A percentile compares a stretch with the other conserved stretches of the same genome.
Evolutionary conservation across 176 grass and related monocot species (phyloP).

Genomic region (Canna indica): DNA sequence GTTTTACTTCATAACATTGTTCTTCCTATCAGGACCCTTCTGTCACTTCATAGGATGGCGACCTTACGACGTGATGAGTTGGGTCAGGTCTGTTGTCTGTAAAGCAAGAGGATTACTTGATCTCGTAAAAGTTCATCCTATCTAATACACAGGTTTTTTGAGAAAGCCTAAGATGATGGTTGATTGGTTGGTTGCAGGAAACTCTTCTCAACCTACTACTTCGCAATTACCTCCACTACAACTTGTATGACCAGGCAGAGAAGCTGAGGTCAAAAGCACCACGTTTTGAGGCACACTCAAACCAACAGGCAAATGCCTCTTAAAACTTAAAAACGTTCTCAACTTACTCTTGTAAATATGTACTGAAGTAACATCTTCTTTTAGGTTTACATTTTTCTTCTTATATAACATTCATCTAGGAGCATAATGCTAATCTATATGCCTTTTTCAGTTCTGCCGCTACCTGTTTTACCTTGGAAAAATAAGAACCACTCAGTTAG

Average conservation of each 20-base stretch:
- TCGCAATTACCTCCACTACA: slow-evolving; percentile 95
- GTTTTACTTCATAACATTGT: slow-evolving; percentile 17
- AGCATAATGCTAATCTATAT: background rate
- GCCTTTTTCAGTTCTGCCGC: slow-evolving; percentile 51
- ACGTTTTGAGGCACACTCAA: slow-evolving; percentile 89
- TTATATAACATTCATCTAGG: background rate
- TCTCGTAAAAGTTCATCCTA: background rate
- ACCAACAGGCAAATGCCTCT: slow-evolving; percentile 49
- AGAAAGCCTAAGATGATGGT: background rate
- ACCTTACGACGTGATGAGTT: slow-evolving; percentile 76
- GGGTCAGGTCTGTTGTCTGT: slow-evolving; percentile 53
- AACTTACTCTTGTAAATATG: background rate
- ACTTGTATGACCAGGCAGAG: slow-evolving; percentile 84
- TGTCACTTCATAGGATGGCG: slow-evolving; percentile 68
- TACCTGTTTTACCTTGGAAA: slow-evolving; percentile 86
- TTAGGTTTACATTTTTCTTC: background rate
- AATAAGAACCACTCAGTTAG: slow-evolving; percentile 86
- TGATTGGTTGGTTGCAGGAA: slow-evolving; percentile 52
- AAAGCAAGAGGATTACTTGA: background rate
- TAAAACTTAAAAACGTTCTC: background rate
- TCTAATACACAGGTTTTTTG: too few relatives aligned
- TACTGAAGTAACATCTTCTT: background rate
- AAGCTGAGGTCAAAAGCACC: slow-evolving; percentile 92
- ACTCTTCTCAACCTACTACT: slow-evolving; percentile 90
- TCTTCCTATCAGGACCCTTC: slow-evolving; percentile 37